Conservation (phyloP, 2,329 filamentous ascomycete species). For the Hirsutella rhossiliensis region DNA sequence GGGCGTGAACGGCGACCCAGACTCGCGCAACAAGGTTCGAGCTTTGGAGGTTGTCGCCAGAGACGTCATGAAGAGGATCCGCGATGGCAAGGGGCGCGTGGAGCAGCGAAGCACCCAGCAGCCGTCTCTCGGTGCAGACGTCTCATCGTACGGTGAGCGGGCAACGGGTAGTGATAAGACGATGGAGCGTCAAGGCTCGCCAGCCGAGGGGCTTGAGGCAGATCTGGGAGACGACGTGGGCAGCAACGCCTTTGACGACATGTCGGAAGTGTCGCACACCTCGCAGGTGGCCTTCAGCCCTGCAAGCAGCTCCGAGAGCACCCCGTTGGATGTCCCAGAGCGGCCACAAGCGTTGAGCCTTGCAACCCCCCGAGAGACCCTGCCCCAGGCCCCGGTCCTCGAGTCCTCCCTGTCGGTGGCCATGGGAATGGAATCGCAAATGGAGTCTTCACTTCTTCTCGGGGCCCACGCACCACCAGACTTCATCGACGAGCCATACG, state of each 20-base stretch:
- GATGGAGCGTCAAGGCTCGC: background rate
- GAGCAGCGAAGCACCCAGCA: conserved; percentile 20
- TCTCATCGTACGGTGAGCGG: background rate
- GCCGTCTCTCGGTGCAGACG: background rate
- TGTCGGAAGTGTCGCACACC: conserved; percentile 10
- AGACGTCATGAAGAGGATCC: conserved; percentile 66
- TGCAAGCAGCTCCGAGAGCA: conserved; percentile 6
- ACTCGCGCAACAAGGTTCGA: conserved; percentile 42
- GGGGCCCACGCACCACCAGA: conserved; percentile 23
- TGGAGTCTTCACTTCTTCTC: conserved; percentile 26
- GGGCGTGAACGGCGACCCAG: conserved; percentile 35
- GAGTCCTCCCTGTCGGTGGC: conserved; percentile 10
- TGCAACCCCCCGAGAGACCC: conserved; percentile 6
- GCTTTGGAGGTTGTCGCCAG: conserved; percentile 60
- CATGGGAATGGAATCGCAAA: conserved; percentile 21
- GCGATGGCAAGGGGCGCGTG: conserved; percentile 51
- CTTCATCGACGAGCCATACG: conserved; percentile 21
- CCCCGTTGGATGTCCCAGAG: conserved; percentile 10
- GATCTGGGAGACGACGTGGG: conserved; percentile 10
- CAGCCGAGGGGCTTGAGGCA: conserved; percentile 3
- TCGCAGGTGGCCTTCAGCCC: conserved; percentile 13
- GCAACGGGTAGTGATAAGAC: background rate
- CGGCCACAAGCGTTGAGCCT: conserved; percentile 10
- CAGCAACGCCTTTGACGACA: conserved; percentile 10
- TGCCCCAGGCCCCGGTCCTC: conserved; percentile 12